These are phyloP conservation scores for Irpex rosettiformis DNA, from an alignment of 1,284 basidiomycete species.

Conservation along the genomic window DNA sequence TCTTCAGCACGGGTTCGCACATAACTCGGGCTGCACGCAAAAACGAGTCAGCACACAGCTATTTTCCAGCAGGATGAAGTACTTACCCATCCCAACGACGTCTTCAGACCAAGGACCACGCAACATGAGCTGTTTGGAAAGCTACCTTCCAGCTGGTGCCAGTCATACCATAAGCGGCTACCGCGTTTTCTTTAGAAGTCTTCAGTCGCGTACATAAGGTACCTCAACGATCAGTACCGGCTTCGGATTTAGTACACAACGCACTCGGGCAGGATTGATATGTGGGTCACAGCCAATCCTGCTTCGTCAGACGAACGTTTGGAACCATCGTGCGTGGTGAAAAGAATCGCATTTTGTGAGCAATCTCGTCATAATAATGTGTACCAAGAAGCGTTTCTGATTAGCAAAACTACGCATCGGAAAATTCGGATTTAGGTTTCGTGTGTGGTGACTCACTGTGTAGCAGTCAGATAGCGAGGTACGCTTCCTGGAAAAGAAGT, in stretches of 20 bases:
- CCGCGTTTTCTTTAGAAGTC: background rate
- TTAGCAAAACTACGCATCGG: background rate
- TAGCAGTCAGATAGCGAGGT: background rate
- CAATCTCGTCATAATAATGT: background rate
- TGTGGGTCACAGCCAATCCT: background rate
- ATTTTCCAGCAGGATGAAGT: no score
- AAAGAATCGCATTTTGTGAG: background rate
- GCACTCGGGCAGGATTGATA: background rate
- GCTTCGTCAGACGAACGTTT: background rate
- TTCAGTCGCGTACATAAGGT: background rate
- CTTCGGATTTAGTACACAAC: background rate
- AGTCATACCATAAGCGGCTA: background rate
- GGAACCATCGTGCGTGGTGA: background rate
- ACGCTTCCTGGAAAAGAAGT: background rate
- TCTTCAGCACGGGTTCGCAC: no score
- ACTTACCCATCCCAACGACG: background rate
- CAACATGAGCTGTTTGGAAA: background rate
- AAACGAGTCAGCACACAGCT: no score
- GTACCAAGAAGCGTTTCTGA: background rate
- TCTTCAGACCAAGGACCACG: background rate
- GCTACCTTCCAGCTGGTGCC: background rate
- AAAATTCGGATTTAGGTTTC: no score
- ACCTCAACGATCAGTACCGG: background rate
- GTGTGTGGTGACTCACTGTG: no score
- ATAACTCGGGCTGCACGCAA: no score